Evolutionary conservation across 345 rosid genomes (phyloP), one percentile per base, ranked within the genome.

Genomic region (Corchorus capsularis): DNA sequence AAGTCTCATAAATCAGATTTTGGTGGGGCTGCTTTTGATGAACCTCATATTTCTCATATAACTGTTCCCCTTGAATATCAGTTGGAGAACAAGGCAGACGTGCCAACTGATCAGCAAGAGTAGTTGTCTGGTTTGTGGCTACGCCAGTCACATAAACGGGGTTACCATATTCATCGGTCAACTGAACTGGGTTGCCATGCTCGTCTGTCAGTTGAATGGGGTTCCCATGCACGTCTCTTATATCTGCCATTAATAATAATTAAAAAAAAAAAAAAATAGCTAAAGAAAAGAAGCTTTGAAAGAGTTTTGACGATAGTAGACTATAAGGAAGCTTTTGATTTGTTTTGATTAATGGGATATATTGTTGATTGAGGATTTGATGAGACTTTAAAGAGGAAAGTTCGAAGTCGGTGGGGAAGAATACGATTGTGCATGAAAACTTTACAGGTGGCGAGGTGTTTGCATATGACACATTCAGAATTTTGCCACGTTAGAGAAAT

Each of bases 121-220:
- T 14, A 0, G 53, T 7, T 0, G 74, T 64, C n/a, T 19, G 12
- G n/a, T 87, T 27, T 76, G 78, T 82, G 32, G 92, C 94, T 1
- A 88, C 75, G 14, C 94, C 98, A 4, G 76, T 79, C 46, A 94
- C 77, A 60, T 87, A 86, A 69, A 90, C 63, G 17, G 93, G 97
- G 64, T 87, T 85, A 6, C 97, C 93, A 10, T 71, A 74, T 79
- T 89, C 93, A 75, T 90, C 97, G 2, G 88, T 88, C 73, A 90
- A 82, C 41, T 79, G 69, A 3, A 89, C 88, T 4, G 92, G 88
- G 80, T 85, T 82, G 6, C 96, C 92, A 0, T 57, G 78, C 67
- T 83, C 79, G 45, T 89, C 95, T 0, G 88, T 89, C 4, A 89
- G 82, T 57, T 75, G 80, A 73, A 91, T 60, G 4, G 85, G 89